Evolutionary conservation across 2,329 filamentous ascomycete genomes (phyloP).

Genomic region (Colletotrichum tofieldiae): DNA sequence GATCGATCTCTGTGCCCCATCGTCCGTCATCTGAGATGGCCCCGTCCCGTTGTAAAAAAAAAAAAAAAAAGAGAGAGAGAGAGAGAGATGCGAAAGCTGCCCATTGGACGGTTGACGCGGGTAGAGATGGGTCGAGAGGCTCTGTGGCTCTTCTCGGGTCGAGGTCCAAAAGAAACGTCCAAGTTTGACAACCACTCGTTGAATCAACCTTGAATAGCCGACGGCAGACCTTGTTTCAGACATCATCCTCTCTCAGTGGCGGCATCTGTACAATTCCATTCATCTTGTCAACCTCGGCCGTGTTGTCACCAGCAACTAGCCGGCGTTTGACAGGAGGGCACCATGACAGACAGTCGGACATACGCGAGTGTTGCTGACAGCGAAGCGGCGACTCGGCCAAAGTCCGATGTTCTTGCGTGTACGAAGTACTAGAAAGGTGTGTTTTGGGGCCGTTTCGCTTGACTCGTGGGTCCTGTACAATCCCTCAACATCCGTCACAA

Average conservation of each 20-base stretch:
- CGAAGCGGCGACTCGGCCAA: slow-evolving; percentile 41
- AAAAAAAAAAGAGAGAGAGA: not conserved
- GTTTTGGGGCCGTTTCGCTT: slow-evolving; percentile 49
- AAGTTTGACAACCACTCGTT: slow-evolving; percentile 13
- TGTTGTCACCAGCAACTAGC: slow-evolving; percentile 7
- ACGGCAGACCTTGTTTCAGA: slow-evolving; percentile 26
- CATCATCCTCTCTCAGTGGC: not conserved
- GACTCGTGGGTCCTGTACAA: slow-evolving; percentile 56
- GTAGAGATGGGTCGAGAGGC: slow-evolving; percentile 42
- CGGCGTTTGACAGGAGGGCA: slow-evolving; percentile 8
- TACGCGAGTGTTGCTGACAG: slow-evolving; percentile 22
- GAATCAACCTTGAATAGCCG: slow-evolving; percentile 1
- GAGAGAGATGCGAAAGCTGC: slow-evolving; percentile 15
- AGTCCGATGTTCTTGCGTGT: slow-evolving; percentile 30
- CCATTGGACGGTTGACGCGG: slow-evolving; percentile 38
- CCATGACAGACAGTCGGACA: slow-evolving; percentile 26
- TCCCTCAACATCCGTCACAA: slow-evolving; percentile 42
- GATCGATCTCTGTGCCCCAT: slow-evolving; percentile 43
- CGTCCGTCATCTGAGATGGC: slow-evolving; percentile 40
- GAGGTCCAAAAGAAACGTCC: slow-evolving; percentile 31
- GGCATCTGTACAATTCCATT: slow-evolving; percentile 7
- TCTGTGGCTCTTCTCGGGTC: slow-evolving; percentile 34
- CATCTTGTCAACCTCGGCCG: slow-evolving; percentile 6
- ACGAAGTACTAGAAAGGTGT: slow-evolving; percentile 8
- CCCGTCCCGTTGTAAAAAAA: slow-evolving; percentile 33